Evolutionary conservation across 441 rosid species (phyloP).

Genomic region (Brassica balearica): DNA sequence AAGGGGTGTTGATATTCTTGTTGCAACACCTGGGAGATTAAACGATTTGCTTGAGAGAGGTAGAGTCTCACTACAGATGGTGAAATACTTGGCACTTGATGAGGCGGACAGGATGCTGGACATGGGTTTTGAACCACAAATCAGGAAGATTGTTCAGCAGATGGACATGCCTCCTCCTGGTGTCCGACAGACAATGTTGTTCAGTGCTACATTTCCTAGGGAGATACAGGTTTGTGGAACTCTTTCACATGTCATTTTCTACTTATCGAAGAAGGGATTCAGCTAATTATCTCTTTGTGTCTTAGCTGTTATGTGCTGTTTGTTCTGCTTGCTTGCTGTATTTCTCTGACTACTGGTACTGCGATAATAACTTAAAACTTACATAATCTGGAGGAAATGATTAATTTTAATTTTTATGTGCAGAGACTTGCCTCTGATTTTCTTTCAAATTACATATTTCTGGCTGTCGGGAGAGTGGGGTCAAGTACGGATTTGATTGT

Average conservation of each 20-base stretch:
- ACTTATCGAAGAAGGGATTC: background rate
- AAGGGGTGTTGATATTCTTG: constrained; percentile 56
- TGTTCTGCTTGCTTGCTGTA: constrained; percentile 9
- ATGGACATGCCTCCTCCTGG: constrained; percentile 55
- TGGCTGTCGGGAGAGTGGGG: constrained; percentile 96
- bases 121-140: constrained; percentile 60
- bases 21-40: constrained; percentile 55
- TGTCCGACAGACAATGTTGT: constrained; percentile 48
- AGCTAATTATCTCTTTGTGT: background rate
- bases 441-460: constrained; percentile 70
- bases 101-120: constrained; percentile 59
- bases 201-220: constrained; percentile 51
- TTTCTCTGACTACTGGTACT: constrained; percentile 11
- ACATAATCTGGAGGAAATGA: constrained; percentile 19
- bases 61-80: constrained; percentile 49
- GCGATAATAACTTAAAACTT: background rate
- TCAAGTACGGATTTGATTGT: constrained; percentile 93
- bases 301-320: constrained; percentile 1
- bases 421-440: constrained; percentile 98
- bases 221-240: constrained; percentile 42
- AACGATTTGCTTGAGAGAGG: constrained; percentile 54
- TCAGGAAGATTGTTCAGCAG: constrained; percentile 52
- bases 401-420: constrained; percentile 37
- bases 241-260: constrained; percentile 20
- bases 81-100: constrained; percentile 50